A percentile compares a stretch with the other conserved stretches of the same genome.
phyloP scores from a whole-genome alignment of 2,329 filamentous ascomycete genomes.

The Dryadomyces quercivorus region DNA sequence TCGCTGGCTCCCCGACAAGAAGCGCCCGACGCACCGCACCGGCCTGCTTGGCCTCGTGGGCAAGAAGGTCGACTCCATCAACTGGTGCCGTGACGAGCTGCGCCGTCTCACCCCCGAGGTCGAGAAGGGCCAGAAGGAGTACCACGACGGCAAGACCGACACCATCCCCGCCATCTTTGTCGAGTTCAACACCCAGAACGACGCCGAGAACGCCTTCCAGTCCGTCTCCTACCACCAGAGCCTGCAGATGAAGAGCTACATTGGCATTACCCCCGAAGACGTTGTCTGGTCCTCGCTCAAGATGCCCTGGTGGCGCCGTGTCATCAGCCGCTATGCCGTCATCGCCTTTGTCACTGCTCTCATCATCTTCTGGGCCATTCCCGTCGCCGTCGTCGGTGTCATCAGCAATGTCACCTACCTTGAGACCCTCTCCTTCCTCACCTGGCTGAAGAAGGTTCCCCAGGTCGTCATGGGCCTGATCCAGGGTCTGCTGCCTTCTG shows the following conservation, averaged over 20 bases:
- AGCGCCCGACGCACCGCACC: constrained; percentile 64
- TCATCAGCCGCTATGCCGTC: constrained; percentile 58
- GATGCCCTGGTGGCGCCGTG: constrained; percentile 76
- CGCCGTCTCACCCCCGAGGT: constrained; percentile 62
- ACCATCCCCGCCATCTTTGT: constrained; percentile 74
- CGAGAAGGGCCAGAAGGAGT: constrained; percentile 53
- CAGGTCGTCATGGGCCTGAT: constrained; percentile 63
- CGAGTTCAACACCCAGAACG: constrained; percentile 72
- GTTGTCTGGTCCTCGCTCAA: constrained; percentile 79
- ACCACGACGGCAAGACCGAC: constrained; percentile 51
- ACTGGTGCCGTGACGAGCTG: constrained; percentile 73
- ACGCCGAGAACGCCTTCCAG: constrained; percentile 80
- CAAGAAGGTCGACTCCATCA: constrained; percentile 88
- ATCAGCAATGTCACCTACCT: constrained; percentile 76
- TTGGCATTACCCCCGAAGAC: constrained; percentile 71
- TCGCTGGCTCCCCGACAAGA: constrained; percentile 60
- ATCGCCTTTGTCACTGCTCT: constrained; percentile 61
- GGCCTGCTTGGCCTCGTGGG: constrained; percentile 60
- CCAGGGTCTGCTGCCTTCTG: constrained; percentile 69
- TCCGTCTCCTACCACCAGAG: constrained; percentile 77
- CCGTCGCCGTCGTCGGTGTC: constrained; percentile 66
- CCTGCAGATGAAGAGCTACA: constrained; percentile 74
- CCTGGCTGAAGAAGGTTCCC: constrained; percentile 62
- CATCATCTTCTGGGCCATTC: constrained; percentile 76
- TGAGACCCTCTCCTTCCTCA: constrained; percentile 51